Conservation (phyloP, 495 filamentous ascomycete genomes). For the Oidiodendron maius region DNA sequence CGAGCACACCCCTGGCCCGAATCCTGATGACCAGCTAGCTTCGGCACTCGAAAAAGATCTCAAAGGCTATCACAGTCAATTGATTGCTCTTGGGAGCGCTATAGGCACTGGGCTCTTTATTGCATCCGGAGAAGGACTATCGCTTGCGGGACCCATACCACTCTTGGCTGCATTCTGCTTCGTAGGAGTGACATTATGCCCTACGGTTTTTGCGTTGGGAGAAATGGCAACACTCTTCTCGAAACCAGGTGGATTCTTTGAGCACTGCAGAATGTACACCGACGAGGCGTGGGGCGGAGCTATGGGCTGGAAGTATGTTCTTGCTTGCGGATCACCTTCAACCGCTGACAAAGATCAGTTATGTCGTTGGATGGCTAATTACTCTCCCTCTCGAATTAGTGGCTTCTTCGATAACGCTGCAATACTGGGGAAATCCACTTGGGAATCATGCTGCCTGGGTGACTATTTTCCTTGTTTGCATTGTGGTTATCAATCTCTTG, state of each 20-base stretch:
- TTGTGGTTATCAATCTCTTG: slow-evolving; percentile 77
- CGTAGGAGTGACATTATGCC: slow-evolving; percentile 85
- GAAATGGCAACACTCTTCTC: slow-evolving; percentile 82
- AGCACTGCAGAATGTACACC: slow-evolving; percentile 85
- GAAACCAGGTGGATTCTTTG: slow-evolving; percentile 88
- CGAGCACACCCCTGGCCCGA: no score
- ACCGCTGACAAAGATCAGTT: slow-evolving; percentile 68
- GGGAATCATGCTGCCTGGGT: slow-evolving; percentile 54
- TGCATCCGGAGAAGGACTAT: slow-evolving; percentile 72
- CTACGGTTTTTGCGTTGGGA: slow-evolving; percentile 88
- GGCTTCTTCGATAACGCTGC: slow-evolving; percentile 79
- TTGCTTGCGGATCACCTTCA: slow-evolving; percentile 33
- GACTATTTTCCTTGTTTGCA: slow-evolving; percentile 61
- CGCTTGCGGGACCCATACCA: slow-evolving; percentile 77
- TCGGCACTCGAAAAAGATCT: no score
- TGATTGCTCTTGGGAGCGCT: slow-evolving; percentile 95
- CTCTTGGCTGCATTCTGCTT: slow-evolving; percentile 79
- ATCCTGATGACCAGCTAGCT: no score
- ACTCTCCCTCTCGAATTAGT: slow-evolving; percentile 87
- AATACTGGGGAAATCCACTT: slow-evolving; percentile 64
- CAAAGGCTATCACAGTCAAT: slow-evolving; percentile 85
- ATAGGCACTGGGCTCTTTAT: slow-evolving; percentile 97
- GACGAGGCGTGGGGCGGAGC: slow-evolving; percentile 97
- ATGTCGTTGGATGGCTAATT: slow-evolving; percentile 86
- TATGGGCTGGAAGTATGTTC: slow-evolving; percentile 87